phyloP scores from a whole-genome alignment of 1,284 basidiomycete species.

The Cryptococcus sp. region DNA sequence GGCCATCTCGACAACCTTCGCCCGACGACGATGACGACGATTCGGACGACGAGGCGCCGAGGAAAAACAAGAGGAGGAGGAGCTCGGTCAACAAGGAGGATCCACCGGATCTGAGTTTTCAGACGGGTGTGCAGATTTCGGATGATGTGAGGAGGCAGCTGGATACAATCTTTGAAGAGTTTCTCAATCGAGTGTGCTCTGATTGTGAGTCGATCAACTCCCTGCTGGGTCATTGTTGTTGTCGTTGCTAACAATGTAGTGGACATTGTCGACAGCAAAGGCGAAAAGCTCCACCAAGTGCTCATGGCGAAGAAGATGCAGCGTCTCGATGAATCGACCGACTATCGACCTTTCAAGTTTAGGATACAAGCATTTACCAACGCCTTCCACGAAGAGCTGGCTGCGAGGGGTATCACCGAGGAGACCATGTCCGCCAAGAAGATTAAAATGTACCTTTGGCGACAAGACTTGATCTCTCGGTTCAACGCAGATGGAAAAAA shows the following conservation, averaged over 20 bases:
- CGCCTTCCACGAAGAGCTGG: conserved; percentile 78
- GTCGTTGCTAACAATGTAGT: conserved; percentile 54
- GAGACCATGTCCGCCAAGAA: conserved; percentile 55
- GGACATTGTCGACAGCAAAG: conserved; percentile 86
- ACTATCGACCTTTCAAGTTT: conserved; percentile 99
- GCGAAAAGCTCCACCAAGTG: conserved; percentile 95
- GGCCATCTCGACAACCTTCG: conserved; percentile 35
- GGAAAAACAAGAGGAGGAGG: conserved; percentile 34
- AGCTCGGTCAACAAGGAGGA: conserved; percentile 31
- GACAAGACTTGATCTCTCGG: conserved; percentile 82
- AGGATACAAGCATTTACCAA: conserved; percentile 98
- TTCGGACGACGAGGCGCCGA: conserved; percentile 33
- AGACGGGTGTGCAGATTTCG: conserved; percentile 32
- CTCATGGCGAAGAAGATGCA: conserved; percentile 99
- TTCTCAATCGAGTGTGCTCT: conserved; percentile 81
- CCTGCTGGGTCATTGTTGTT: no score
- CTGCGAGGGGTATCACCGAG: conserved; percentile 49
- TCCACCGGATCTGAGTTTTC: conserved; percentile 10
- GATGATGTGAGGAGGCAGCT: conserved; percentile 72
- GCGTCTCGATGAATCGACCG: conserved; percentile 85
- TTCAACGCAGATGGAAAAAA: conserved; percentile 99
- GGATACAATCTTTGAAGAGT: conserved; percentile 87
- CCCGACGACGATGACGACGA: conserved; percentile 36
- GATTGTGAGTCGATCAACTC: conserved; percentile 58
- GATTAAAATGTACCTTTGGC: conserved; percentile 96